Conservation (phyloP, 208 protist genomes). For the Trypanosoma rangeli region DNA sequence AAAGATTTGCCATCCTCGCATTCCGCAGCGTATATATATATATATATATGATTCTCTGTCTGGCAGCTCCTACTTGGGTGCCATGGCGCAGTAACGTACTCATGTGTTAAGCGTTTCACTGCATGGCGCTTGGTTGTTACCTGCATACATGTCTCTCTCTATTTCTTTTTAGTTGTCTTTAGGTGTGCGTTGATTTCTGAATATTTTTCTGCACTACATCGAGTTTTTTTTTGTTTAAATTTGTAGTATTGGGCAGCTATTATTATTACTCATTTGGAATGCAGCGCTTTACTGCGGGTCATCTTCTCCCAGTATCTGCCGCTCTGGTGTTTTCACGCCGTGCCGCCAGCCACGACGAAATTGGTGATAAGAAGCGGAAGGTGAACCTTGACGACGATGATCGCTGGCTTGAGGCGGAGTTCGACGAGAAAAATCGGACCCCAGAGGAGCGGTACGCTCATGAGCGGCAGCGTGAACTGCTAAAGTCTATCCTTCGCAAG, state of each 20-base stretch:
- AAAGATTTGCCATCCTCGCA: neutral
- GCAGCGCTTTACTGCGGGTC: constrained; percentile 26
- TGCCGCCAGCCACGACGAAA: constrained; percentile 7
- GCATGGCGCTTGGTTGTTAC: neutral
- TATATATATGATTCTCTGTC: neutral
- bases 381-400: constrained; percentile 63
- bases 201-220: neutral
- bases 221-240: neutral
- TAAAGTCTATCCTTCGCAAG: constrained; percentile 52
- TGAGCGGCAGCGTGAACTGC: constrained; percentile 50
- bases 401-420: constrained; percentile 88
- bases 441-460: constrained; percentile 85
- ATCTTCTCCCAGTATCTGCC: neutral
- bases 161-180: constrained; percentile 7
- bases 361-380: constrained; percentile 45
- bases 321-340: constrained; percentile 6
- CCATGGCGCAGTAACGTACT: neutral
- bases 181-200: neutral
- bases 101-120: neutral
- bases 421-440: constrained; percentile 77
- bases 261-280: constrained; percentile 18
- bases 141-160: constrained; percentile 11
- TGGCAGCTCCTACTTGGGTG: neutral
- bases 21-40: neutral
- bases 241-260: neutral